Base-by-base conservation (phyloP, 2,329 filamentous ascomycete species). In the Keithomyces neogunnii region DNA sequence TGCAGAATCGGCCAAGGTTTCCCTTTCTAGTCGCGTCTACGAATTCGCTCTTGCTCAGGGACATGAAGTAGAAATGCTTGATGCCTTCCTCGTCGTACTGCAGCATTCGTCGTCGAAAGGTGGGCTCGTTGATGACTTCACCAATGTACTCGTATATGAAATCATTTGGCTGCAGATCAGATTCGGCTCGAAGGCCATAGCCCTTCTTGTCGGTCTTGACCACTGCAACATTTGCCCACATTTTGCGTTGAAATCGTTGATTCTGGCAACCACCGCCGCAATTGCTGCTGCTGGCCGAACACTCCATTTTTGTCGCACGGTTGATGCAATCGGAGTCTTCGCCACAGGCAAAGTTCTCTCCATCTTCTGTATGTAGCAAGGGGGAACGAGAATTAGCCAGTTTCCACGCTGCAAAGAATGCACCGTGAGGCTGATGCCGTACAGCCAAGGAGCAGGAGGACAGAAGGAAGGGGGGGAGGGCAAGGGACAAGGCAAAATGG, bases 11-110 rank as follows among this genome's bases (percentile, higher is more conserved):
- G 48, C 91, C 93, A 5, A 99, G 80, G 60, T 97, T 97, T 48
- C 93, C 93, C 67, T 89, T 95, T 66, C 93, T 95, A 8, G 93
- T 99, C 28, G 93, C 93, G 70, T 99, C 93, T 53, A 99, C 90
- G 64, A 97, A 99, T 68, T 97, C 93, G 62, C 85, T 88, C 68
- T 95, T 95, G 64, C 84, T 95, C 55, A 99, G 83, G 31, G 93
- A 97, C 93, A 99, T 99, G 74, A 99, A 99, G 71, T 99, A 99
- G 69, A 99, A 99, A 70, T 99, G 93, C 69, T 95, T 96, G 77
- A 99, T 96, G 55, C 91, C 91, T 67, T 97, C 89, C 46, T 93
- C 81, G 64, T 96, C 90, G 69, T 99, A 99, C 63, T 95, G 87
- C 39, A 89, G 74, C 84, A 95, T 96, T 55, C 93, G 89, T 53